Evolutionary conservation across 371 early-diverging fungal genomes (phyloP), one percentile per base, ranked within the genome.

Genomic region (Neoconidiobolus thromboides): DNA sequence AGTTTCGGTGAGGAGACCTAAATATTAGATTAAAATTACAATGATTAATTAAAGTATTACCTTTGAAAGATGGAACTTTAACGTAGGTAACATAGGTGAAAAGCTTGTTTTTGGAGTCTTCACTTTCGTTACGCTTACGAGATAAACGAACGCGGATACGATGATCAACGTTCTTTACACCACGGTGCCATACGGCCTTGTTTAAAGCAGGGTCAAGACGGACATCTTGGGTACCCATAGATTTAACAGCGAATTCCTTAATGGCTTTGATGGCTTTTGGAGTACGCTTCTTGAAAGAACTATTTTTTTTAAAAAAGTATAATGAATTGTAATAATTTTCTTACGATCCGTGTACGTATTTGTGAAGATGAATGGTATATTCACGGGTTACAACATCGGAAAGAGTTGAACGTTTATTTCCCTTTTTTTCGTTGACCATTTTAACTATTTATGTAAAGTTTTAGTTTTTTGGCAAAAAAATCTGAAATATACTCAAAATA

Each of bases 341-440:
- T 63, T 72, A 79, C 78, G 70, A 72, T 65, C 82, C 82, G 68
- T 77, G 76, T 68, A 91, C 82, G 65, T 75, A 79, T 80, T 89
- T 91, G 86, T 91, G 92, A 68, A 94, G 70, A 81, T 92, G 89
- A 73, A 91, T 86, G 73, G 92, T 93, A 84, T 85, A 89, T 70
- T 92, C 92, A 70, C 91, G 85, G 65, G 93, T 86, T 67, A 92
- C 85, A 65, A 80, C 77, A 71, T 78, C 78, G 69, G 76, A 68
- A 65, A 77, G 73, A 53, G 79, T 75, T 57, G 79, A 79, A 67
- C 78, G 77, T 76, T 78, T 75, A 69, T 71, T 69, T 55, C 70
- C 71, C 65, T 75, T 72, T 64, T 73, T 66, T 67, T 72, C 72
- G 67, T 76, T 76, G 68, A 73, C 75, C 77, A 77, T 76, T 69